These are phyloP conservation scores for Trichosporon inkin DNA, from an alignment of 1,284 basidiomycete species.

Conservation along the genomic window DNA sequence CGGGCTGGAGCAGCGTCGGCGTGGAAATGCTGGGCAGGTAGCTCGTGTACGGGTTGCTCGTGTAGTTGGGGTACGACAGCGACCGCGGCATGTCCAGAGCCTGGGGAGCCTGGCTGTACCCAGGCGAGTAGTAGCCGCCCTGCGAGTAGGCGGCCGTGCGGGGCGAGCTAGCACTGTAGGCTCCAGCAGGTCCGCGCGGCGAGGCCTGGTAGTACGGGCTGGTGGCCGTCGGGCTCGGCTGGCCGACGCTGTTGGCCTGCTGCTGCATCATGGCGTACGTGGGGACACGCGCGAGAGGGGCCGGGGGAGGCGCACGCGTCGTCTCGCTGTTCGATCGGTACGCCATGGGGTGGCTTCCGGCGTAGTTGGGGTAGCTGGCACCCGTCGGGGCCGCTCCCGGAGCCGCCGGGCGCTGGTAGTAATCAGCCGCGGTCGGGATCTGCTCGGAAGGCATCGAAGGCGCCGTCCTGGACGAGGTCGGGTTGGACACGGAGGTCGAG, in stretches of 20 bases:
- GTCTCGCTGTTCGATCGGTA: conserved; percentile 40
- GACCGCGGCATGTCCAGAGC: conserved; percentile 46
- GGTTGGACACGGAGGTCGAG: conserved; percentile 3
- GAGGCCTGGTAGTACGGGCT: conserved; percentile 22
- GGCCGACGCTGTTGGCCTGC: conserved; percentile 12
- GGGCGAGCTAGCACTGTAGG: conserved; percentile 19
- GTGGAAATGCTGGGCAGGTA: conserved; percentile 23
- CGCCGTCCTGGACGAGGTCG: conserved; percentile 1
- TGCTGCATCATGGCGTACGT: conserved; percentile 13
- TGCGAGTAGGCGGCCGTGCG: conserved; percentile 16
- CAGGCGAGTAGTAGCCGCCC: conserved; percentile 23
- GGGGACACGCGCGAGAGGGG: conserved; percentile 24
- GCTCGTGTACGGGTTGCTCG: conserved; percentile 24
- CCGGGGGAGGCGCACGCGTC: conserved; percentile 25
- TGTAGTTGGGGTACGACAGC: conserved; percentile 41
- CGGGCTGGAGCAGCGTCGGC: conserved; percentile 7
- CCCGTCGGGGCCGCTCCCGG: conserved; percentile 10
- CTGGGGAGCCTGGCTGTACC: conserved; percentile 18
- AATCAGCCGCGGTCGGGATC: neutral
- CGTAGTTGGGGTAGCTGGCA: conserved; percentile 27
- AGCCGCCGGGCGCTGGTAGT: conserved; percentile 4
- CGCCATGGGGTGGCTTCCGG: conserved; percentile 34
- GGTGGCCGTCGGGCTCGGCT: conserved; percentile 16
- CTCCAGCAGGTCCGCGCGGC: conserved; percentile 19
- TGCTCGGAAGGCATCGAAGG: conserved; percentile 2